Conservation (phyloP, 345 rosid genomes). For the Dipteronia sinensis region DNA sequence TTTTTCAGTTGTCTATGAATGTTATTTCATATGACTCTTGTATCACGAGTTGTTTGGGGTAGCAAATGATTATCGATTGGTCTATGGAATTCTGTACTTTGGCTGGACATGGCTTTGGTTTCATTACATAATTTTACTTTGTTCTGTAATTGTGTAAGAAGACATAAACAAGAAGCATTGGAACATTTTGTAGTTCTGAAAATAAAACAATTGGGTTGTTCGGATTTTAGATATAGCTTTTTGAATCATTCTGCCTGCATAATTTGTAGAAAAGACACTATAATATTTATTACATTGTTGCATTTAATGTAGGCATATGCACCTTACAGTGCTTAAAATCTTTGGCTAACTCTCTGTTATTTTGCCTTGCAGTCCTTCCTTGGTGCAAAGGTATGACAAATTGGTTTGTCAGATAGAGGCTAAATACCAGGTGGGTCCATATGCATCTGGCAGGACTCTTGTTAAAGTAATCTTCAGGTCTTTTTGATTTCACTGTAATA, state of each 20-base stretch:
- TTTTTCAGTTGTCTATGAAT: neutral
- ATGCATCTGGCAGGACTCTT: conserved; percentile 17
- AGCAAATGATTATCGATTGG: too few species aligned
- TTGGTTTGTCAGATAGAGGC: conserved; percentile 10
- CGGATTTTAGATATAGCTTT: neutral
- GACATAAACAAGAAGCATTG: too few species aligned
- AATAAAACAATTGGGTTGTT: too few species aligned
- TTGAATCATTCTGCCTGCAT: neutral
- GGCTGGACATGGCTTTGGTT: too few species aligned
- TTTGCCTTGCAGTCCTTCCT: conserved; percentile 49
- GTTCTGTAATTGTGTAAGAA: too few species aligned
- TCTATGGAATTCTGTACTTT: neutral
- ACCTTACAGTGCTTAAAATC: neutral
- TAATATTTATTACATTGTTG: neutral
- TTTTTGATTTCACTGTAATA: conserved; percentile 30
- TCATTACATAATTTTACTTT: neutral
- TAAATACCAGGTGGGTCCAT: conserved; percentile 2
- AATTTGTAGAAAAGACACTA: neutral
- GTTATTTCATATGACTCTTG: neutral
- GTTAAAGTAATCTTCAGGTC: conserved; percentile 31
- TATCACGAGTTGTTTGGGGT: neutral
- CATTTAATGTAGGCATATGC: neutral
- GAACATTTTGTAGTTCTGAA: too few species aligned
- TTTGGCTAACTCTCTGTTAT: conserved; percentile 2
- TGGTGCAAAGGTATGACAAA: conserved; percentile 51